A percentile compares a stretch with the other conserved stretches of the same genome.
Evolutionary conservation across 805 yeast species (phyloP).

Genomic region (Dipodascus geniculatus): DNA sequence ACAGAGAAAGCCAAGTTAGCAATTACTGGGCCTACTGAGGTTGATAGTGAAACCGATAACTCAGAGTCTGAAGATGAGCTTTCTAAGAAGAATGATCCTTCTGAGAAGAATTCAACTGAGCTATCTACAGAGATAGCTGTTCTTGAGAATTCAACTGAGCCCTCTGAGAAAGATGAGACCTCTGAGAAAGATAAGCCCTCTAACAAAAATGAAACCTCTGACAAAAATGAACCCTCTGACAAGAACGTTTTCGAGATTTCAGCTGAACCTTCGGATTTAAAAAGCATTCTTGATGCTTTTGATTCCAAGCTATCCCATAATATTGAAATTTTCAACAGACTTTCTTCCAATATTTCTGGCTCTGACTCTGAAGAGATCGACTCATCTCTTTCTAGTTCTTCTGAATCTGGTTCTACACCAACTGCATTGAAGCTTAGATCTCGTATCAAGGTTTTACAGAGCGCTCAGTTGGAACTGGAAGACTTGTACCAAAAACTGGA

Average conservation of each 20-base stretch:
- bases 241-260: no score
- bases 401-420: background rate
- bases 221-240: no score
- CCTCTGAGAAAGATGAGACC: background rate
- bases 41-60: background rate
- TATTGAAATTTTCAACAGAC: constrained; percentile 11
- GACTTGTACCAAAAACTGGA: constrained; percentile 17
- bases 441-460: constrained; percentile 18
- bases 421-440: constrained; percentile 9
- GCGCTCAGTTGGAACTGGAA: constrained; percentile 17
- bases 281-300: background rate
- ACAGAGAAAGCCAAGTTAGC: background rate
- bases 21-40: no score
- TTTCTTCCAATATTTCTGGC: constrained; percentile 7
- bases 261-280: background rate
- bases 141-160: background rate
- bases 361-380: constrained; percentile 4
- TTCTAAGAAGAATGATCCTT: background rate
- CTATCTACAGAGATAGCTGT: background rate
- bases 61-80: constrained; percentile 7
- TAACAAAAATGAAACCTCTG: background rate
- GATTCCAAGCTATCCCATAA: background rate
- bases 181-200: background rate
- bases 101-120: background rate
- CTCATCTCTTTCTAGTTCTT: constrained; percentile 2